Base-by-base conservation (phyloP, 2,329 filamentous ascomycete genomes). In the Colletotrichum simmondsii region DNA sequence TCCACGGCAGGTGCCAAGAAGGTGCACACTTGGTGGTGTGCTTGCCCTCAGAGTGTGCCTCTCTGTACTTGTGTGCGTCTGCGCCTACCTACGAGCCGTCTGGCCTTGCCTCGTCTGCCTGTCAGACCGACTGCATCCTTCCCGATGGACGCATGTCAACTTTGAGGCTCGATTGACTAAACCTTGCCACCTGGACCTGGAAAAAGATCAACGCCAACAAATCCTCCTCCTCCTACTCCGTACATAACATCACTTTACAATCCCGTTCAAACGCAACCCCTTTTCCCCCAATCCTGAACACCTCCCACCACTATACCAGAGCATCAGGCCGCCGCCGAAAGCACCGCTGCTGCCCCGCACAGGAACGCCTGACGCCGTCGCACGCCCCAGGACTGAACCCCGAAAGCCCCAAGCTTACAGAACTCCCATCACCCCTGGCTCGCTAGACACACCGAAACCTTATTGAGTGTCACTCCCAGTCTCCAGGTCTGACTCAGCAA, bases 371-470 rank as follows among this genome's bases (percentile, higher is more conserved):
- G 37, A 69, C 65, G 19, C 19, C 70, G 53, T 16, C 65, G 19
- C 24, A 42, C 65, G 46, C 65, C 64, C 63, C 68, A 16, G 42
- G 53, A 24, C 60, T 32, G 19, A 53, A 63, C 16, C 57, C 30
- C 37, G 56, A 56, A 32, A 58, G 14, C 52, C 58, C 37, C 42
- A 54, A 24, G 30, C 16, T 19, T 35, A 57, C 42, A 35, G 58
- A 54, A 53, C 22, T 24, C 53, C 22, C 30, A 49, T 30, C 46
- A 37, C 54, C 59, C 65, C 60, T 69, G 60, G 70, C 54, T 58
- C 60, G 42, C 46, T 67, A 57, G 32, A 56, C 49, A 70, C 70
- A 70, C 56, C 66, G 70, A 70, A 72, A 70, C 54, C 70, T 70
- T 72, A 57, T 72, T 46, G 70, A 46, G 35, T 30, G 26, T 54